Evolutionary conservation across 345 rosid genomes (phyloP).

Genomic region (Citrus inodora): DNA sequence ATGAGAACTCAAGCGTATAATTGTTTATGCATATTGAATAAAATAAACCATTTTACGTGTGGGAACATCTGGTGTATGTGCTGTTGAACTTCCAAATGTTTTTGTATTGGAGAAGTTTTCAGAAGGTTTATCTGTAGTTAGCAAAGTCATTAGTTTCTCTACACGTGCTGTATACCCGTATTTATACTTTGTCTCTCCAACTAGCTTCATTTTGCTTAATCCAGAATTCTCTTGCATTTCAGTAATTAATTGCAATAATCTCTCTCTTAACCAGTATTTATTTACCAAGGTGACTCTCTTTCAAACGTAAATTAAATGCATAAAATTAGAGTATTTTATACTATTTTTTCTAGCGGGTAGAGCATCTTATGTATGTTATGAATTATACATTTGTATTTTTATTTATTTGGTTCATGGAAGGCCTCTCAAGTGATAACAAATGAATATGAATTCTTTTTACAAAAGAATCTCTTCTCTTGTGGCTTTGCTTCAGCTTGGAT

Average conservation of each 20-base stretch:
- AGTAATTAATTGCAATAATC: not conserved
- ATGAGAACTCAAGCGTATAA: not conserved
- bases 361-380: not conserved
- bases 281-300: not conserved
- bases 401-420: not conserved
- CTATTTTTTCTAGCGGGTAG: not conserved
- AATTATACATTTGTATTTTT: not conserved
- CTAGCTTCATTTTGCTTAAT: not conserved
- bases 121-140: not conserved
- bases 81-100: not conserved
- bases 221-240: not conserved
- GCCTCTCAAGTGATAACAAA: not conserved
- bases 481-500: not conserved
- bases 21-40: not conserved
- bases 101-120: not conserved
- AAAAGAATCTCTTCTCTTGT: not conserved
- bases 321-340: not conserved
- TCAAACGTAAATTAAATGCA: not conserved
- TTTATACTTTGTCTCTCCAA: too few relatives aligned
- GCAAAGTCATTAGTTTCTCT: not conserved
- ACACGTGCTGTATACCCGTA: not conserved
- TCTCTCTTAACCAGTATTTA: not conserved
- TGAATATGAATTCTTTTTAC: not conserved
- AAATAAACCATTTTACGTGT: not conserved
- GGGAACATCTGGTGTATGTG: not conserved